Conservation (phyloP, 2,329 filamentous ascomycete genomes). For the Cercospora citrullina region DNA sequence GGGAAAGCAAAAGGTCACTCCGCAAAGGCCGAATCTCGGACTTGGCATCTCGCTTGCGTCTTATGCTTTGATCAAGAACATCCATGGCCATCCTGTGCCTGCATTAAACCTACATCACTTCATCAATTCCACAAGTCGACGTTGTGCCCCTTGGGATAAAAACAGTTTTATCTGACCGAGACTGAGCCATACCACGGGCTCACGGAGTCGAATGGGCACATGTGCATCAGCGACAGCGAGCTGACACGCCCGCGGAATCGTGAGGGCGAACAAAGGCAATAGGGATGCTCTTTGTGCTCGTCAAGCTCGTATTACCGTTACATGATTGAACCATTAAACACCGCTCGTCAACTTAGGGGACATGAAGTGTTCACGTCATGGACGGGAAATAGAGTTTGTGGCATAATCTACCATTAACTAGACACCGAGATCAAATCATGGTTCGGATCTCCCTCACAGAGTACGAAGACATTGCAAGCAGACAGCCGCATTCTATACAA, state of each 20-base stretch:
- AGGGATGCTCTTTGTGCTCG: neutral
- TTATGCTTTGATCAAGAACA: neutral
- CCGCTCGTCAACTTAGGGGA: neutral
- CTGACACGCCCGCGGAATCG: neutral
- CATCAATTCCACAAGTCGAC: neutral
- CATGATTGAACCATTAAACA: neutral
- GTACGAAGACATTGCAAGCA: neutral
- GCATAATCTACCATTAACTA: neutral
- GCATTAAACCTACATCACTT: neutral
- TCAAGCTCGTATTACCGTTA: neutral
- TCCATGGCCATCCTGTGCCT: neutral
- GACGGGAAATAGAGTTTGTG: constrained; percentile 14
- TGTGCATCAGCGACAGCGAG: neutral
- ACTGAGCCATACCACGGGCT: neutral
- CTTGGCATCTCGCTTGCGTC: neutral
- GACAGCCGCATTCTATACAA: neutral
- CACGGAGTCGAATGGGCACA: neutral
- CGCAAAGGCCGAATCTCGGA: neutral
- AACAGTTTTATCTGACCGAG: no score
- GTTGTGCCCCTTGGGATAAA: neutral
- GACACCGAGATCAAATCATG: neutral
- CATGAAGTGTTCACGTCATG: constrained; percentile 16
- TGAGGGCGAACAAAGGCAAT: neutral
- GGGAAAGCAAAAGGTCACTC: neutral
- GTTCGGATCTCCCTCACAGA: neutral